Evolutionary conservation across 75 land plant species (phyloP), one percentile per base, ranked within the genome.

Genomic region (Cryptomeria japonica): DNA sequence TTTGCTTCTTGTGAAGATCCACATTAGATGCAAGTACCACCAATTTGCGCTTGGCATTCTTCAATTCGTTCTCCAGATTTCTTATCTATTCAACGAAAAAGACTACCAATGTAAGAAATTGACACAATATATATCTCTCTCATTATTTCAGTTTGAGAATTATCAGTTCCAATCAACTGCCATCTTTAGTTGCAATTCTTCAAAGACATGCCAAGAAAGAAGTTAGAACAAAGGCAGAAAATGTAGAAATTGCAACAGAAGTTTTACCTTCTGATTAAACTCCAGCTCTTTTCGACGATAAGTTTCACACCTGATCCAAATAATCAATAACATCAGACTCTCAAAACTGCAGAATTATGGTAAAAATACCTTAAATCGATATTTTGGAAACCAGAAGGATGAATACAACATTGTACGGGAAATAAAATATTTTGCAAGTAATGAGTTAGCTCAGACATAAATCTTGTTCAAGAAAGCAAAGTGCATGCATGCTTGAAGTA

Each of bases 21-120:
- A 28, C 84, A 44, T 44, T 44, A 42, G 84, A 41, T 80, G 47
- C 84, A 80, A 80, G 84, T 80, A 22, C 49, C 46, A 47, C 51
- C 44, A 44, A 41, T 44, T 80, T 80, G 2, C 51, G 84, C 44
- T 80, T 80, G 42, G 47, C 49, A 10, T 41, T n/a, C n/a, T 80
- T 44, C 47, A 80, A 80, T 44, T 80, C 84, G 28, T 25, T 80
- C 84, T 80, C 84, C 51, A 80, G 31, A 19, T 46, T 80, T 44
- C 31, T 44, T 25, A 80, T 80, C 84, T 80, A 80, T 44, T 80
- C n/a, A 44, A 80, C 42, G 2, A 44, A 80, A 32, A 80, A 1
- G 51, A 12, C n/a, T 42, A 80, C 84, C 9, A 3, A 44, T 80
- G n/a, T 80, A 11, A 80, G 49, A 38, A 28, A 9, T 25, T 2